Conservation (phyloP, 2,329 filamentous ascomycete genomes). For the Pseudogymnoascus sp. region DNA sequence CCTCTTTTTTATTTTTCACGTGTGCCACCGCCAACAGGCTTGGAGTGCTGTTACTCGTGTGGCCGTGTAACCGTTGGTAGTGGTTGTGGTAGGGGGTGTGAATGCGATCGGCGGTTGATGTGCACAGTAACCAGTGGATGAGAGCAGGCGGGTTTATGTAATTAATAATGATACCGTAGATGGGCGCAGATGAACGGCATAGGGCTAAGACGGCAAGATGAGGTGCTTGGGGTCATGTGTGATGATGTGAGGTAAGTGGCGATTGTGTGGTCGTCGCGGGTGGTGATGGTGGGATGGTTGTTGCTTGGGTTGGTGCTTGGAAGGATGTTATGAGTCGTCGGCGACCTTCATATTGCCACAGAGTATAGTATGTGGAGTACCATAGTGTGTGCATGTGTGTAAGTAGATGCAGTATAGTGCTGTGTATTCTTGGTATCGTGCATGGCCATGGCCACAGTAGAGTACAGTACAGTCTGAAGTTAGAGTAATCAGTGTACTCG, state of each 20-base stretch:
- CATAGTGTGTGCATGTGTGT: neutral
- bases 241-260: conserved; percentile 8
- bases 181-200: neutral
- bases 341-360: neutral
- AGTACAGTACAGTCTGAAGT: neutral
- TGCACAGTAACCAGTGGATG: neutral
- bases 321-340: neutral
- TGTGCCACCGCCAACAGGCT: neutral
- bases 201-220: neutral
- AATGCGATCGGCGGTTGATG: neutral
- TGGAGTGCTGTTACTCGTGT: neutral
- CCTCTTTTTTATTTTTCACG: neutral
- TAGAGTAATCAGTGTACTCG: neutral
- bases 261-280: neutral
- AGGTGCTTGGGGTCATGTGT: conserved; percentile 1
- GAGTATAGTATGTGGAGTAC: neutral
- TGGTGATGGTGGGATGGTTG: neutral
- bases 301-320: neutral
- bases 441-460: too few relatives aligned
- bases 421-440: neutral
- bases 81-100: neutral
- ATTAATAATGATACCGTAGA: neutral
- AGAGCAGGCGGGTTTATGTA: neutral
- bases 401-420: neutral
- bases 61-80: neutral